phyloP scores from a whole-genome alignment of 371 early-diverging fungal species.

The Syncephalastrum contaminatum region DNA sequence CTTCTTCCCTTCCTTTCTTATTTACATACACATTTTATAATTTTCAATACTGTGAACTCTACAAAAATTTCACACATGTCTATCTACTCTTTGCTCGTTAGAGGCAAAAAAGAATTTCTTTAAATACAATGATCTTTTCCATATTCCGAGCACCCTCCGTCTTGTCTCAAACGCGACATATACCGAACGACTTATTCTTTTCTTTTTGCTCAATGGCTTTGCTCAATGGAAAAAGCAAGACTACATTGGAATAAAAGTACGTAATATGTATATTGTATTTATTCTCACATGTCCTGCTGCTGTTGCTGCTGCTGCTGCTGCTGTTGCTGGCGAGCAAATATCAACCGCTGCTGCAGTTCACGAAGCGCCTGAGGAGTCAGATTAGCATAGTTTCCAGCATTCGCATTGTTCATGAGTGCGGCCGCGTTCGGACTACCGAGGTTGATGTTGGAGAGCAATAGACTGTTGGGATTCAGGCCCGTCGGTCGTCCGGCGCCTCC shows the following conservation, averaged over 20 bases:
- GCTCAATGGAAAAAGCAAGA: too few relatives aligned
- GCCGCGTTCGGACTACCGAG: slow-evolving; percentile 18
- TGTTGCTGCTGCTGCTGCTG: slow-evolving; percentile 44
- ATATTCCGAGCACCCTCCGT: too few relatives aligned
- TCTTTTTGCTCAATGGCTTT: too few relatives aligned
- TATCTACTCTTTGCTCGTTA: too few relatives aligned
- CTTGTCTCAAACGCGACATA: too few relatives aligned
- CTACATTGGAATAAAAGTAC: too few relatives aligned
- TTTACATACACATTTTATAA: too few relatives aligned
- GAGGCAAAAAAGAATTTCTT: too few relatives aligned
- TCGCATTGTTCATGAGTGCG: slow-evolving; percentile 13
- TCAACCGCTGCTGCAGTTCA: slow-evolving; percentile 31
- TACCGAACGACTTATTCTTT: too few relatives aligned
- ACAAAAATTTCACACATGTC: too few relatives aligned
- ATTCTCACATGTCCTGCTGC: slow-evolving; percentile 11
- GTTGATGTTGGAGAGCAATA: slow-evolving; percentile 43
- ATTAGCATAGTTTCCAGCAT: slow-evolving; percentile 9
- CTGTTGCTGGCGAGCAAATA: slow-evolving; percentile 42
- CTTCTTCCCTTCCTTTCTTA: not conserved
- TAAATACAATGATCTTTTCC: too few relatives aligned
- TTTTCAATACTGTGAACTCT: too few relatives aligned
- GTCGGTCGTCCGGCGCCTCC: slow-evolving; percentile 9
- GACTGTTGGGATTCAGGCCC: slow-evolving; percentile 40
- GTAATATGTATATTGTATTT: not conserved
- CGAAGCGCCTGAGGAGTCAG: slow-evolving; percentile 33